A percentile compares a stretch with the other conserved stretches of the same genome.
These are phyloP conservation scores for Teunomyces gatunensis DNA, from an alignment of 805 yeast genomes.

Conservation along the genomic window DNA sequence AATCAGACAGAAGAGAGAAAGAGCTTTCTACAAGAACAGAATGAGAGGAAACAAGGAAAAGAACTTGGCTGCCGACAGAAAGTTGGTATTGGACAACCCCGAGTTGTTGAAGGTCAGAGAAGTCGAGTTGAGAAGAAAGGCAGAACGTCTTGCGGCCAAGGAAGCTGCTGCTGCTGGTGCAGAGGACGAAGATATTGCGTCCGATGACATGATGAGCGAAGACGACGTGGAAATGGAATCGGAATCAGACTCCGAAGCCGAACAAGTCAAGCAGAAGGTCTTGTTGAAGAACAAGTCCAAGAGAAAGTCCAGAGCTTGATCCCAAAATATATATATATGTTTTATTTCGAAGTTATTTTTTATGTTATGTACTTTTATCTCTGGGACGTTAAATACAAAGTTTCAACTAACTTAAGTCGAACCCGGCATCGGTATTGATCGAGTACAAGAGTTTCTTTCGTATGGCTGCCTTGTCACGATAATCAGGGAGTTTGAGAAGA, in stretches of 20 bases:
- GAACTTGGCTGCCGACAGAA: constrained; percentile 80
- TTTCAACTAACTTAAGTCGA: constrained; percentile 51
- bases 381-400: constrained; percentile 3
- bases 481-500: constrained; percentile 81
- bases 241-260: constrained; percentile 45
- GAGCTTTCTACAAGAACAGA: constrained; percentile 98
- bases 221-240: constrained; percentile 44
- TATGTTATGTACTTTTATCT: constrained; percentile 4
- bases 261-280: constrained; percentile 52
- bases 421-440: constrained; percentile 80
- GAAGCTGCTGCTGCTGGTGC: constrained; percentile 47
- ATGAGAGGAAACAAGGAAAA: constrained; percentile 96
- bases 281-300: constrained; percentile 69
- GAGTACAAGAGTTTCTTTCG: constrained; percentile 70
- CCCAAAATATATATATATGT: neutral
- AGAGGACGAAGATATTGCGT: constrained; percentile 43
- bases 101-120: constrained; percentile 90
- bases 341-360: neutral
- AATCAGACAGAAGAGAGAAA: constrained; percentile 92
- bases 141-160: constrained; percentile 66
- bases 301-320: constrained; percentile 32
- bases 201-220: constrained; percentile 30
- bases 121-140: constrained; percentile 77
- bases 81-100: constrained; percentile 84
- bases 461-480: constrained; percentile 59